Evolutionary conservation across 495 filamentous ascomycete species (phyloP), one percentile per base, ranked within the genome.

Genomic region (Aspergillus coremiiformis): DNA sequence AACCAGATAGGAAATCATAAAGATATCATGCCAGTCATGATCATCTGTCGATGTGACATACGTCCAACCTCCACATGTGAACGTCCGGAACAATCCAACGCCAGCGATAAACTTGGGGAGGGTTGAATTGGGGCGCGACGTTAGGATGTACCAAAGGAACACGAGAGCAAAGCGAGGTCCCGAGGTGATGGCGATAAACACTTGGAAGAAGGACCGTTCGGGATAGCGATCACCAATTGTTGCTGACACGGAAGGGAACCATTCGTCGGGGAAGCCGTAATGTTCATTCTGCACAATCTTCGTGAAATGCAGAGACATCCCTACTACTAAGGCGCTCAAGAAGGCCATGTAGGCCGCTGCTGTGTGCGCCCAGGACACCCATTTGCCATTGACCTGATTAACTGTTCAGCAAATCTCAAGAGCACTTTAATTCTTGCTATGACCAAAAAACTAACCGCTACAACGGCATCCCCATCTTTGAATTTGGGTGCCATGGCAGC

Each of bases 171-270:
- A 97, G 53, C 94, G 83, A 64, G 94, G 92, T 44, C 89, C 88
- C 30, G 94, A 97, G 39, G 91, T 96, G 51, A 97, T 84, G 45
- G 92, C 92, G 61, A 99, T 99, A 62, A 97, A 95, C 46, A 97
- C 61, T 78, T 94, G 90, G 68, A 97, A 99, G 52, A 97, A 83
- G 14, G 93, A 95, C 42, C 94, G 84, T 66, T 99, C 94, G 24
- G 94, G 94, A 65, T 97, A 97, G 27, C 93, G 84, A 60, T 99
- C 94, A 54, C 94, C 94, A 67, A 99, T 99, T n/a, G 94, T 96
- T 12, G 94, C 83, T 24, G 92, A 96, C 22, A 99, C 94, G 20
- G 94, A 99, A 33, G 94, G 94, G 57, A 99, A 97, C 94, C 94
- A 99, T 78, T 99, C 94, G 35, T 95, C 75, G 1, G 94, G 94